Evolutionary conservation across 2,329 filamentous ascomycete species (phyloP).

Genomic region (Pseudogymnoascus sp.): DNA sequence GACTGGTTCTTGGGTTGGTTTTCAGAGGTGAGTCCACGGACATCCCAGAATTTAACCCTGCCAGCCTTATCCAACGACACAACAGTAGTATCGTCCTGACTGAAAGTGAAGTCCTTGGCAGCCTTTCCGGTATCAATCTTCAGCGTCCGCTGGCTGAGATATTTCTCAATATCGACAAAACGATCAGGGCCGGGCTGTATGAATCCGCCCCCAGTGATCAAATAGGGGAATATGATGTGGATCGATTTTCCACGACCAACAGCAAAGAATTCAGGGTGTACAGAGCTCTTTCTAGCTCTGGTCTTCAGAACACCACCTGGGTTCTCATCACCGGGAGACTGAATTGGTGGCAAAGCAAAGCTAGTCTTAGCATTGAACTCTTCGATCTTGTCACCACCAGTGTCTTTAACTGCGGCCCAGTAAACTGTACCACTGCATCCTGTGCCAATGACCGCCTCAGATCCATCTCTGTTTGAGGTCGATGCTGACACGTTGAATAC

Average conservation of each 20-base stretch:
- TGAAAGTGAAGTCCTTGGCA: constrained; percentile 96
- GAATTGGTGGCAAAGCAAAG: constrained; percentile 82
- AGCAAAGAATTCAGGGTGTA: constrained; percentile 88
- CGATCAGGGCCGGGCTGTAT: constrained; percentile 60
- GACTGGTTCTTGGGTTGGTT: constrained; percentile 44
- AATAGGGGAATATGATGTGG: constrained; percentile 71
- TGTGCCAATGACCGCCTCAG: constrained; percentile 83
- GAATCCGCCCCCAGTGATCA: constrained; percentile 56
- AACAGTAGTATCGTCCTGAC: constrained; percentile 89
- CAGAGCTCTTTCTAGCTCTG: constrained; percentile 80
- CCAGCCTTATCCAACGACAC: constrained; percentile 96
- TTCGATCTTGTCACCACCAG: constrained; percentile 72
- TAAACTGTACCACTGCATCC: constrained; percentile 96
- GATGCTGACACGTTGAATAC: constrained; percentile 92
- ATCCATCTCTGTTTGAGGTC: constrained; percentile 54
- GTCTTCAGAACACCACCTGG: constrained; percentile 94
- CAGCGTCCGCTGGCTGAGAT: constrained; percentile 77
- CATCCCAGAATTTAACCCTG: constrained; percentile 96
- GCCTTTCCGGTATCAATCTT: constrained; percentile 97
- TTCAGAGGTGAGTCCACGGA: constrained; percentile 62
- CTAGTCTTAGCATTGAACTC: constrained; percentile 73
- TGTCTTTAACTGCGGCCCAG: constrained; percentile 76
- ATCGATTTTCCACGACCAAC: constrained; percentile 95
- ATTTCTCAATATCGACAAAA: constrained; percentile 78
- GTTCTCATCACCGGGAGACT: constrained; percentile 79